Evolutionary conservation across 2,329 filamentous ascomycete genomes (phyloP).

Genomic region (Achaetomium macrosporum): DNA sequence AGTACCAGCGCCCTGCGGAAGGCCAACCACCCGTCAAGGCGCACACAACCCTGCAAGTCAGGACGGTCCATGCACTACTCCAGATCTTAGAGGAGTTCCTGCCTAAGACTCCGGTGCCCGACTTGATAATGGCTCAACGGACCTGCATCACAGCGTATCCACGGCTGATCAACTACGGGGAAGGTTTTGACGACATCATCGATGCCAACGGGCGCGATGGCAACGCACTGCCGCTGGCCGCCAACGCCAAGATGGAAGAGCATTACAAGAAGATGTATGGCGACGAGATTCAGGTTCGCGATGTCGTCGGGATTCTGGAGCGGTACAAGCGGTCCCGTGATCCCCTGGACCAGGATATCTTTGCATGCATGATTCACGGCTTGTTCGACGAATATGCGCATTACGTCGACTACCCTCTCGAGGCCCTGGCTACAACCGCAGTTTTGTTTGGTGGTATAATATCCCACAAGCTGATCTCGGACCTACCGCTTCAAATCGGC

Average conservation of each 20-base stretch:
- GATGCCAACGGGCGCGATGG: constrained; percentile 74
- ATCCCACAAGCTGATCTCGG: constrained; percentile 83
- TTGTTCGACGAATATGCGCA: constrained; percentile 96
- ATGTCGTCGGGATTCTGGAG: constrained; percentile 78
- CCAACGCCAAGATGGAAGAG: constrained; percentile 91
- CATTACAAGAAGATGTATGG: constrained; percentile 98
- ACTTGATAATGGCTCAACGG: constrained; percentile 75
- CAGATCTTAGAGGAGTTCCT: constrained; percentile 70
- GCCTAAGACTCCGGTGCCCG: constrained; percentile 53
- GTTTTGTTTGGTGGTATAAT: constrained; percentile 97
- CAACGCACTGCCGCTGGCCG: constrained; percentile 72
- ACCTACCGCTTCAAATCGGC: constrained; percentile 87
- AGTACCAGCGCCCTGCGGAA: constrained; percentile 65
- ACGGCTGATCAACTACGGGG: constrained; percentile 90
- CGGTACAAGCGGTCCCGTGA: constrained; percentile 84
- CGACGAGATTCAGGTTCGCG: constrained; percentile 77
- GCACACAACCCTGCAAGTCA: constrained; percentile 73
- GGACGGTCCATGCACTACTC: constrained; percentile 76
- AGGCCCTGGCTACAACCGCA: constrained; percentile 89
- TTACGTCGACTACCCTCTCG: constrained; percentile 92
- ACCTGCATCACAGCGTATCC: constrained; percentile 90
- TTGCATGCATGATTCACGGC: constrained; percentile 97
- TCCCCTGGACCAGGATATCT: constrained; percentile 83
- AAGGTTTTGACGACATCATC: constrained; percentile 86
- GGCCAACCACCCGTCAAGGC: constrained; percentile 49